These are phyloP conservation scores for Theobroma grandiflorum DNA, from an alignment of 441 rosid genomes.

Conservation along the genomic window DNA sequence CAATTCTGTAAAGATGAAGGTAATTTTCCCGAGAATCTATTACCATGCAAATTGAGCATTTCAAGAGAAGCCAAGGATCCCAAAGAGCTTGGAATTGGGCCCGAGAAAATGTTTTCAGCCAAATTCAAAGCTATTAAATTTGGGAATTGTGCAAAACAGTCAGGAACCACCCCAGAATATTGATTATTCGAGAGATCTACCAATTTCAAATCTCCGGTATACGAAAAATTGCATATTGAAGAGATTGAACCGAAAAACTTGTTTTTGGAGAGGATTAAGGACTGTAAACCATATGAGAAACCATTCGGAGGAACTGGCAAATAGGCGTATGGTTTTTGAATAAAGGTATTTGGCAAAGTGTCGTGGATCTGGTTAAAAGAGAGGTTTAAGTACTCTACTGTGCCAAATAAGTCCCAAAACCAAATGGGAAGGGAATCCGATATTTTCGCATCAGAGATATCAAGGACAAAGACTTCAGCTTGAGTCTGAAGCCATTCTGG, in stretches of 20 bases:
- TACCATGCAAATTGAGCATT: background rate
- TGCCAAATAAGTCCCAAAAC: background rate
- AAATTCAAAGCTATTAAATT: background rate
- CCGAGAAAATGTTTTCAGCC: background rate
- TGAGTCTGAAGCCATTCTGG: background rate
- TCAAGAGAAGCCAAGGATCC: background rate
- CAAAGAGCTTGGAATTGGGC: background rate
- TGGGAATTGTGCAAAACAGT: background rate
- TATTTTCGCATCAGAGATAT: background rate
- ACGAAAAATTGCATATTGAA: too few species aligned
- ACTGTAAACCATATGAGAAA: too few species aligned
- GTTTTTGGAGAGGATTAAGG: too few species aligned
- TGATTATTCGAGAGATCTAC: background rate
- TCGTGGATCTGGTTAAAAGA: background rate
- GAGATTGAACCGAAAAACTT: background rate
- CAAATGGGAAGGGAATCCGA: background rate
- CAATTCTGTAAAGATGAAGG: conserved; percentile 3
- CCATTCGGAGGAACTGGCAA: background rate
- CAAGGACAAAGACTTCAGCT: background rate
- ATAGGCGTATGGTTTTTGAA: too few species aligned
- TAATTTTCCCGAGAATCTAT: background rate
- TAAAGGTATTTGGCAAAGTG: background rate
- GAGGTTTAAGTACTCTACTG: too few species aligned
- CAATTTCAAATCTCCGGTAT: background rate
- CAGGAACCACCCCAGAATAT: background rate